Base-by-base conservation (phyloP, 345 rosid species). In the Murraya paniculata region DNA sequence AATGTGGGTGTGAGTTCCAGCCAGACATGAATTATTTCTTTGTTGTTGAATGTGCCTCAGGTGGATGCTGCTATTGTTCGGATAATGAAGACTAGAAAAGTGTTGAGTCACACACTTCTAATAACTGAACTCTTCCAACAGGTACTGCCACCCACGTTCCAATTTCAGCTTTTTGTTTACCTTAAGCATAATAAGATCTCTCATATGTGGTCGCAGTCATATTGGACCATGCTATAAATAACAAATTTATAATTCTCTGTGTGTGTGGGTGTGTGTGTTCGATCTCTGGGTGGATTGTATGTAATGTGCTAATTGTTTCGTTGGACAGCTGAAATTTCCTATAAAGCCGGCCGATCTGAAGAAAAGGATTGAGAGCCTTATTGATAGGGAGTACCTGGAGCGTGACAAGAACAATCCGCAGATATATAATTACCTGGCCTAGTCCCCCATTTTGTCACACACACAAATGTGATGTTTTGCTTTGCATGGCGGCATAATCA, bases 91-190 rank as follows among this genome's bases (percentile, higher is more conserved):
- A 96, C 99, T 0, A 87, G 99, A 87, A 96, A 96, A 86, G 91
- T 94, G 68, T 89, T 94, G 31, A 96, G 99, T 80, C 99, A 96
- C 88, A 96, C 99, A 5, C 99, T 94, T 84, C 83, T 96, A 68
- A 96, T 96, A 78, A 96, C 99, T n/a, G 99, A 96, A 85, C 98
- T 96, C 80, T 96, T 96, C 85, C 98, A 96, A 85, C 99, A 94
- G 98, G 99, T 91, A 90, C 5, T 4, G 3, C 50, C 3, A 13
- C 85, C 9, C 61, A 5, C 53, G 10, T 57, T 75, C 60, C 35
- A 56, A 72, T 57, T 66, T 57, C 7, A 53, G 25, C 22, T 18
- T 68, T 50, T 56, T 33, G 6, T 45, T 77, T 41, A 7, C 22
- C 45, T 56, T 39, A 4, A 14, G 61, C 41, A 14, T 31, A 8